A percentile compares a stretch with the other conserved stretches of the same genome.
phyloP scores from a whole-genome alignment of 2,329 filamentous ascomycete genomes.

The Colletotrichum echinochloae region DNA sequence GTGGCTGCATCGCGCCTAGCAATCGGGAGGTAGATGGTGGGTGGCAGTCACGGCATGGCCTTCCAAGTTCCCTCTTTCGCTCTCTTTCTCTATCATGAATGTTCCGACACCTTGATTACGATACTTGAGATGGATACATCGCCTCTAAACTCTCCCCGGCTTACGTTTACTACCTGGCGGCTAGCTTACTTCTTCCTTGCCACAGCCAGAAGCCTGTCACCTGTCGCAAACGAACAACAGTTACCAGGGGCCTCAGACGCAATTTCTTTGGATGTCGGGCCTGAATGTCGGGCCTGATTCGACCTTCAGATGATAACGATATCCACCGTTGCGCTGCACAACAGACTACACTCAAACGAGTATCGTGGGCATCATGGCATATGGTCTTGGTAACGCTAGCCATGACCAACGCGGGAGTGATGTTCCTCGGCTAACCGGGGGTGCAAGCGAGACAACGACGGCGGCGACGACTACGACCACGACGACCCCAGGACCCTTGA shows the following conservation, averaged over 20 bases:
- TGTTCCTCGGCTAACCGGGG: slow-evolving; percentile 34
- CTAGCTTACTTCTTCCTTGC: neutral
- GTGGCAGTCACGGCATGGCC: slow-evolving; percentile 13
- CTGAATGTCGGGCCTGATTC: slow-evolving; percentile 4
- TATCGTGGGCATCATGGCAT: slow-evolving; percentile 37
- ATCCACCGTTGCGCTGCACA: slow-evolving; percentile 24
- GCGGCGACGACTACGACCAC: slow-evolving; percentile 18
- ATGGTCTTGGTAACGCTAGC: slow-evolving; percentile 34
- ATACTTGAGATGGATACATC: neutral
- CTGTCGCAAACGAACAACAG: too few species aligned
- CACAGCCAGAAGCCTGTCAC: neutral
- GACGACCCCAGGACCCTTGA: slow-evolving; percentile 35
- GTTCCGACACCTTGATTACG: neutral
- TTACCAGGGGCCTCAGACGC: too few species aligned
- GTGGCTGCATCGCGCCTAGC: slow-evolving; percentile 31
- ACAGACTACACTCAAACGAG: slow-evolving; percentile 34
- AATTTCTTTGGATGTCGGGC: slow-evolving; percentile 7
- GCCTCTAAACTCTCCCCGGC: neutral
- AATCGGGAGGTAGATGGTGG: neutral
- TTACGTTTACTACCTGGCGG: neutral
- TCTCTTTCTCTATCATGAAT: too few species aligned
- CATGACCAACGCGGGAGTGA: slow-evolving; percentile 38
- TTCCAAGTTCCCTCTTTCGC: neutral
- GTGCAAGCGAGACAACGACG: slow-evolving; percentile 35
- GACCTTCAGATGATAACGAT: slow-evolving; percentile 4